phyloP scores from a whole-genome alignment of 176 grass and related monocot species.

The bread wheat (Triticum aestivum) region DNA sequence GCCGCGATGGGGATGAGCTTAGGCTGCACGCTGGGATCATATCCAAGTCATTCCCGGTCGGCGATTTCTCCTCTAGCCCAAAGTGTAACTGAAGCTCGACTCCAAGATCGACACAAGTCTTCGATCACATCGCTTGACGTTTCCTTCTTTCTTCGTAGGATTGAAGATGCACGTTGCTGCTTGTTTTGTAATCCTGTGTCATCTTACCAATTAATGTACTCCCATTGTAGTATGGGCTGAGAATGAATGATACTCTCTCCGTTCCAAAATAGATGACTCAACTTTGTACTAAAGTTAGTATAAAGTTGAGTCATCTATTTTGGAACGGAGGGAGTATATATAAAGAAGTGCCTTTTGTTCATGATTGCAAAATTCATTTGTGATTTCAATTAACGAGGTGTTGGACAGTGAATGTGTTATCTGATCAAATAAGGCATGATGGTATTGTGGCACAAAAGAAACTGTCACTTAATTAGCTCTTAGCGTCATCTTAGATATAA shows the following conservation, averaged over 20 bases:
- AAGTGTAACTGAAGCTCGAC: too few species aligned
- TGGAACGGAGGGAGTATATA: not conserved
- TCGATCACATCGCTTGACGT: not conserved
- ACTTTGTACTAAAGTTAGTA: too few species aligned
- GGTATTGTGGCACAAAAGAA: not conserved
- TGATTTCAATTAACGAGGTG: not conserved
- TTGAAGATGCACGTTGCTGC: not conserved
- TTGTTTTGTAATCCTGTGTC: not conserved
- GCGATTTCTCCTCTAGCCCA: too few species aligned
- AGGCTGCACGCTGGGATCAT: too few species aligned
- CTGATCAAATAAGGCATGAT: not conserved
- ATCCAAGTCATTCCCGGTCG: too few species aligned
- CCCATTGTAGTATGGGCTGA: not conserved
- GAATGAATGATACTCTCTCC: not conserved
- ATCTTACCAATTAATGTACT: not conserved
- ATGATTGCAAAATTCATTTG: not conserved
- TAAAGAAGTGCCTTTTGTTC: not conserved
- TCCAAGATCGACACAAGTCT: not conserved
- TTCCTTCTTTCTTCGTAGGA: not conserved
- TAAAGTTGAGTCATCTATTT: too few species aligned
- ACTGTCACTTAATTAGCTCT: too few species aligned
- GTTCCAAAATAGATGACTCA: too few species aligned
- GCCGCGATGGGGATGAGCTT: too few species aligned
- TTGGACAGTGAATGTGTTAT: not conserved
- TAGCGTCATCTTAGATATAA: too few species aligned